A percentile compares a stretch with the other conserved stretches of the same genome.
Evolutionary conservation across 2,329 filamentous ascomycete species (phyloP).

Genomic region (Thyridium curvatum): DNA sequence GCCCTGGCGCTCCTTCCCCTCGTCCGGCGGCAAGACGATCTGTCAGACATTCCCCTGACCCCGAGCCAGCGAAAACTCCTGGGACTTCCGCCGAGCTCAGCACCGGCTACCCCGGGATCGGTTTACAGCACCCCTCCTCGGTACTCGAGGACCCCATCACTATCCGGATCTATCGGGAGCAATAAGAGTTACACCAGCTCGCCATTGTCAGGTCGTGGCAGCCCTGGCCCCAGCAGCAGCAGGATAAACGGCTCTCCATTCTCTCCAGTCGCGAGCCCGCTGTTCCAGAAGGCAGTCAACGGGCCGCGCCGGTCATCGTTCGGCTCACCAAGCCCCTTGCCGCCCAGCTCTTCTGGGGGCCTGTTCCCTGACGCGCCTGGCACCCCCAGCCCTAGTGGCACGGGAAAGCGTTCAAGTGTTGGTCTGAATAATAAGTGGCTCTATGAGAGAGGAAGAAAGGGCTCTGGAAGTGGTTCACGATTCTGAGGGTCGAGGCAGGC

Average conservation of each 20-base stretch:
- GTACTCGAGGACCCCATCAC: conserved; percentile 69
- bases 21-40: conserved; percentile 64
- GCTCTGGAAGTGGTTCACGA: conserved; percentile 29
- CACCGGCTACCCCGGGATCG: conserved; percentile 59
- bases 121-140: conserved; percentile 81
- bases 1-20: conserved; percentile 65
- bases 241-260: conserved; percentile 38
- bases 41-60: conserved; percentile 86
- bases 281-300: conserved; percentile 62
- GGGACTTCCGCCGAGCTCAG: conserved; percentile 64
- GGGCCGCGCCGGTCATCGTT: conserved; percentile 56
- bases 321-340: conserved; percentile 49
- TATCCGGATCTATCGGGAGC: conserved; percentile 56
- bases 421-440: conserved; percentile 90
- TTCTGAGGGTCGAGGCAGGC: neutral
- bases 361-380: conserved; percentile 51
- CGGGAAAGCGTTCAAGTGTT: conserved; percentile 64
- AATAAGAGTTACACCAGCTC: conserved; percentile 51
- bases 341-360: conserved; percentile 31
- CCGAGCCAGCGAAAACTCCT: conserved; percentile 81
- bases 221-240: conserved; percentile 23
- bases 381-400: conserved; percentile 58
- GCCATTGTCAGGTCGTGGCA: conserved; percentile 49
- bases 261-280: conserved; percentile 39
- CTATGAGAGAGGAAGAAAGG: conserved; percentile 72